Evolutionary conservation across 345 rosid species (phyloP), one percentile per base, ranked within the genome.

Genomic region (Ceriops decandra): DNA sequence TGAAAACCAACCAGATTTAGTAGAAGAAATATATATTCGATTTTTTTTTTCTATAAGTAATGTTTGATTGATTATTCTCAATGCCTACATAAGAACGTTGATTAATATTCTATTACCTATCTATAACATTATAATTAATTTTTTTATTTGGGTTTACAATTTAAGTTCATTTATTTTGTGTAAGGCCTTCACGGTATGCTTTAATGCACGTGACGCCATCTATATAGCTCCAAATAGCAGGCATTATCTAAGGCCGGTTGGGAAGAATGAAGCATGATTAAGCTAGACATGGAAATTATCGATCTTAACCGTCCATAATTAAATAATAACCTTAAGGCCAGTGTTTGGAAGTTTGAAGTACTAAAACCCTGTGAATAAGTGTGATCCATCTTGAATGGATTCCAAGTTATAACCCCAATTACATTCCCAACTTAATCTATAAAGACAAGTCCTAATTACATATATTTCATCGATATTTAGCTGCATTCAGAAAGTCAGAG

Each of bases 221-320:
- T 3, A 13, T 42, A 0, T 0, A 42, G 49, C 16, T 42, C 47
- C 4, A 38, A 7, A 38, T 38, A 0, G 46, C 46, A 30, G 58
- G 59, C 59, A 65, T 17, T 30, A 52, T 65, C 59, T 51, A 35
- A 63, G 78, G 70, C 11, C 68, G 80, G 70, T 67, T 62, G 53
- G 24, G 22, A 32, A 54, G 56, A 52, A 17, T 51, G 13, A n/a
- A 17, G 65, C 46, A n/a, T 57, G 67, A 68, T 57, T 0, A 5
- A 28, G 58, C 32, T 22, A 13, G 17, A 10, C 52, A 56, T 13
- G 4, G 17, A 38, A 65, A 59, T 46, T 31, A 77, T 67, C 78
- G 38, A 21, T 69, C 80, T 36, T 19, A 67, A 62, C 80, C 80
- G 71, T 73, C 83, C 78, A 79, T 42, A 60, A 46, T 78, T 62